phyloP scores from a whole-genome alignment of 768 basidiomycete species.

The Tephrocybe sp. region DNA sequence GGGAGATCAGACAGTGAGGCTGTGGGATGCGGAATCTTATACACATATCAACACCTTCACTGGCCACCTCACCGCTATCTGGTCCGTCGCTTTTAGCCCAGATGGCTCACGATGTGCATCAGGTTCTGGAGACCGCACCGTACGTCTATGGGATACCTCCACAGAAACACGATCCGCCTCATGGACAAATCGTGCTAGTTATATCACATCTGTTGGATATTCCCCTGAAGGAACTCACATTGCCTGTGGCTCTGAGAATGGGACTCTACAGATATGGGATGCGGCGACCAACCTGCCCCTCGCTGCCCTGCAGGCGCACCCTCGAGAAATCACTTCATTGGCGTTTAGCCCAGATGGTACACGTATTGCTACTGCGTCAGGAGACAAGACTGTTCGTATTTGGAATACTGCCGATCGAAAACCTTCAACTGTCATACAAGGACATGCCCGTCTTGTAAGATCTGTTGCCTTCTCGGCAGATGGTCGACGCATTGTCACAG shows the following conservation, averaged over 20 bases:
- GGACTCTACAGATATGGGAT: constrained; percentile 11
- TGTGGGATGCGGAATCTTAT: constrained; percentile 8
- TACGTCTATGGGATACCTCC: constrained; percentile 13
- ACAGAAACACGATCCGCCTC: constrained; percentile 5
- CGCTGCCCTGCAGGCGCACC: constrained; percentile 5
- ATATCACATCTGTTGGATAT: constrained; percentile 11
- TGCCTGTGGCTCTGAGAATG: constrained; percentile 7
- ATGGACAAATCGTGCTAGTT: constrained; percentile 7
- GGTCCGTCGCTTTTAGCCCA: constrained; percentile 9
- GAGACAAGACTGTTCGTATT: constrained; percentile 7
- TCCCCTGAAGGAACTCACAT: constrained; percentile 2
- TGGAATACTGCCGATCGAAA: constrained; percentile 2
- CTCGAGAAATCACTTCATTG: constrained; percentile 1
- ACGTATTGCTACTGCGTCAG: constrained; percentile 9
- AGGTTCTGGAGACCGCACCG: constrained; percentile 9
- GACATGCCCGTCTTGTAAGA: constrained; percentile 9
- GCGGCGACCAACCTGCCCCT: constrained; percentile 4
- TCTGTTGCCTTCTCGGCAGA: constrained; percentile 11
- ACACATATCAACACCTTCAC: constrained; percentile 4
- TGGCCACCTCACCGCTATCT: constrained; percentile 8
- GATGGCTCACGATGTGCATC: constrained; percentile 11
- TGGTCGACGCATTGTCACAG: constrained; percentile 5
- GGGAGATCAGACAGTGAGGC: constrained; percentile 9
- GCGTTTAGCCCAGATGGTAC: constrained; percentile 5
- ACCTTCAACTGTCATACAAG: background rate